Evolutionary conservation across 352 stramenopile species (phyloP), one percentile per base, ranked within the genome.

Genomic region (Peronosclerospora sorghi): DNA sequence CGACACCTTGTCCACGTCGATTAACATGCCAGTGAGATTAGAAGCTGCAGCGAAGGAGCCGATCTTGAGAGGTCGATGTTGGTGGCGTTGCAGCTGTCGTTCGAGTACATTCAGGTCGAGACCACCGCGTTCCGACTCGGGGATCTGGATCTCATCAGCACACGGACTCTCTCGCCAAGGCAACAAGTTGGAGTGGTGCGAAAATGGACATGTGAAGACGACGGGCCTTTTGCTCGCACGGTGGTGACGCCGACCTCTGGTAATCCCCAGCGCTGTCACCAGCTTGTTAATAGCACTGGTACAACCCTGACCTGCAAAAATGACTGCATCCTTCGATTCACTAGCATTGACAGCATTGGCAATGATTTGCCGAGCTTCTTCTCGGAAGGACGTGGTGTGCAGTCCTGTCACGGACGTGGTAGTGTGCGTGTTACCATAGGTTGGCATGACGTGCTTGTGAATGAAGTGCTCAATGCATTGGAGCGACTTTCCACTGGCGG

Each of bases 111-210:
- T 20, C 7, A 84, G 27, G 50, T 94, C 80, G 6, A 96, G 30
- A 8, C 68, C 62, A 0, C 62, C 64, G 9, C 44, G 45, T 8
- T 57, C 54, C 12, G 75, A 56, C 32, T 84, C 80, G 1, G 68
- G 64, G 21, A 96, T 76, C 19, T 57, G 55, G 17, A 95, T 65
- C 15, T 96, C 74, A n/a, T 95, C 73, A 1, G 75, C 78, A 44
- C 50, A 60, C 8, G 47, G 68, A 41, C 73, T 91, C 68, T 99
- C 95, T 35, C 95, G 62, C 95, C 95, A 99, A 4, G 94, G 94
- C 8, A 99, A 60, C 10, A 98, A 54, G 67, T 98, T 98, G 23
- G 88, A 97, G 60, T 99, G 96, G 62, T 98, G 95, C 59, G 97
- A 95, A 45, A 96, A 97, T 5, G 94, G 94, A 30, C 88, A 76